phyloP scores from a whole-genome alignment of 345 rosid genomes.

The Citrus glauca region DNA sequence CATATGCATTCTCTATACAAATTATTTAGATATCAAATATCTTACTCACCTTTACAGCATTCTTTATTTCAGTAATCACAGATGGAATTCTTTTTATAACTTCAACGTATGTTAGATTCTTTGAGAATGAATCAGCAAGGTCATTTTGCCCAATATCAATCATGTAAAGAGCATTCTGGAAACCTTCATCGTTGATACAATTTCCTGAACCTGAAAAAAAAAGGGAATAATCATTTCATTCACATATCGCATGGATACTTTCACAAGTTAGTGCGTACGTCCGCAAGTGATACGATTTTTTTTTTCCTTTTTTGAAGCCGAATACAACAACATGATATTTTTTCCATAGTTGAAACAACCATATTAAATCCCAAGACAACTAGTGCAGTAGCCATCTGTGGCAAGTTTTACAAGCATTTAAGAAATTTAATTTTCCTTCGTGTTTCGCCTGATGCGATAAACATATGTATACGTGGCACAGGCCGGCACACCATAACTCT shows the following conservation, averaged over 20 bases:
- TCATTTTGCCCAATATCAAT: conserved; percentile 89
- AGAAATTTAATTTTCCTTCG: not conserved
- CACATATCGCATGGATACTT: not conserved
- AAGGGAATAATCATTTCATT: not conserved
- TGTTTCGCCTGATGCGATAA: not conserved
- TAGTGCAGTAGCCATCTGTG: not conserved
- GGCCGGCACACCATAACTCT: not conserved
- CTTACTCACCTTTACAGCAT: conserved; percentile 54
- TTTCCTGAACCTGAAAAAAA: conserved; percentile 26
- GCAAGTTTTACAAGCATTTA: not conserved
- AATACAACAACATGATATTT: not conserved
- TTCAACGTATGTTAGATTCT: conserved; percentile 44
- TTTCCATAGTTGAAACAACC: not conserved
- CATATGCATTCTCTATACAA: not conserved
- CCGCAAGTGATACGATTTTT: not conserved
- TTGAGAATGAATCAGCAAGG: conserved; percentile 65
- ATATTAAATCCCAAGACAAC: not conserved
- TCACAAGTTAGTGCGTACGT: not conserved
- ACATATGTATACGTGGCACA: not conserved
- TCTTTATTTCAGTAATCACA: conserved; percentile 49
- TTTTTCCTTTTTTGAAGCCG: no score
- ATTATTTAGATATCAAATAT: not conserved
- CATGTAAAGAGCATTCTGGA: conserved; percentile 67
- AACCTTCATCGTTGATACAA: conserved; percentile 43
- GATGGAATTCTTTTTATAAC: conserved; percentile 52